A percentile compares a stretch with the other conserved stretches of the same genome.
Evolutionary conservation across 257 asterid species (phyloP).

Genomic region (Petunia axillaris): DNA sequence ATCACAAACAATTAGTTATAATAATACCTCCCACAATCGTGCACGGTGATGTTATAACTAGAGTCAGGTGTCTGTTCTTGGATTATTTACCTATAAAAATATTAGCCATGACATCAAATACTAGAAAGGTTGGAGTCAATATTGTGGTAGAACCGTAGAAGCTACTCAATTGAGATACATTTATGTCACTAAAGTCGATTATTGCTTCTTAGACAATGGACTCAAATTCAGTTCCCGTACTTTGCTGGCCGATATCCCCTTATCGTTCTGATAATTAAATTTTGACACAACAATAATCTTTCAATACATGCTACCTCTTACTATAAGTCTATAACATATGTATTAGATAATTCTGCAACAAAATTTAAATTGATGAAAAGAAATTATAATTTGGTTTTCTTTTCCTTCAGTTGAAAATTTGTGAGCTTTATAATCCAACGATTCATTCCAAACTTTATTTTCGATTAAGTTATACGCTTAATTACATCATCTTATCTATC

Average conservation of each 20-base stretch:
- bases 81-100: not conserved
- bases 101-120: not conserved
- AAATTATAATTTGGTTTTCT: not conserved
- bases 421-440: not conserved
- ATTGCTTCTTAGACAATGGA: too few relatives aligned
- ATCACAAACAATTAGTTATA: not conserved
- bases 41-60: not conserved
- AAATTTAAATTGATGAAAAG: not conserved
- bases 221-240: too few relatives aligned
- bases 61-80: not conserved
- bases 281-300: too few relatives aligned
- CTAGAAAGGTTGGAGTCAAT: slow-evolving; percentile 2
- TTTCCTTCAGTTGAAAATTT: not conserved
- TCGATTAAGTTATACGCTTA: not conserved
- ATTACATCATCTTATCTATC: not conserved
- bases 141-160: not conserved
- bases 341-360: not conserved
- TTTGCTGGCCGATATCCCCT: too few relatives aligned
- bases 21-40: not conserved
- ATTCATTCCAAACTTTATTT: too few relatives aligned
- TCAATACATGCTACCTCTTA: not conserved
- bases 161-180: not conserved
- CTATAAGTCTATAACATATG: not conserved
- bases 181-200: not conserved
- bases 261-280: too few relatives aligned